phyloP scores from a whole-genome alignment of 106 monocot species.

The Dactylorhiza incarnata region DNA sequence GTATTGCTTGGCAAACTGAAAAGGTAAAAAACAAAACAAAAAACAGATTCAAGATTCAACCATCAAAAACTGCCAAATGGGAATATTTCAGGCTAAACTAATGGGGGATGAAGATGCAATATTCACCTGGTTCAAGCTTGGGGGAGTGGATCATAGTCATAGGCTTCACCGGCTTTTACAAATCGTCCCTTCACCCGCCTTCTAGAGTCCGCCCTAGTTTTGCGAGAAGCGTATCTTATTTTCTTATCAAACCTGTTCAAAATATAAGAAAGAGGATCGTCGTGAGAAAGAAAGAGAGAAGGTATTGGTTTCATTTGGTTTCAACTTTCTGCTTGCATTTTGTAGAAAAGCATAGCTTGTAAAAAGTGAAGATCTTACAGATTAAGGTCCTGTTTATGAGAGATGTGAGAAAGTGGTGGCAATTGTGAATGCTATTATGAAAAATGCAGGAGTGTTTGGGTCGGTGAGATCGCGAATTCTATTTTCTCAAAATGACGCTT shows the following conservation, averaged over 20 bases:
- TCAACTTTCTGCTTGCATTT: no score
- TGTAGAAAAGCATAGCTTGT: no score
- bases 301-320: no score
- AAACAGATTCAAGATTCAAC: neutral
- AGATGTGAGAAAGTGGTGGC: no score
- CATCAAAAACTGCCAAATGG: neutral
- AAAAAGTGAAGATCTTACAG: no score
- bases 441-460: no score
- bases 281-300: neutral
- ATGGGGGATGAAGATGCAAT: neutral
- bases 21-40: neutral
- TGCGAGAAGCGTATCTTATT: slow-evolving; percentile 54
- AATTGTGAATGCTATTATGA: no score
- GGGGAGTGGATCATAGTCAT: slow-evolving; percentile 50
- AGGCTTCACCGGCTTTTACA: slow-evolving; percentile 45
- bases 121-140: slow-evolving; percentile 20
- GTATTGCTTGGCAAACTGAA: neutral
- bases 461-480: no score
- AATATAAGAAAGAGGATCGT: neutral
- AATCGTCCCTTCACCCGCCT: slow-evolving; percentile 52
- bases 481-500: no score
- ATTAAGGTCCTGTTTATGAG: no score
- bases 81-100: neutral
- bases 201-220: slow-evolving; percentile 45
- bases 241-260: slow-evolving; percentile 59